phyloP scores from a whole-genome alignment of 805 yeast genomes.

The Candida coquimbonensis region DNA sequence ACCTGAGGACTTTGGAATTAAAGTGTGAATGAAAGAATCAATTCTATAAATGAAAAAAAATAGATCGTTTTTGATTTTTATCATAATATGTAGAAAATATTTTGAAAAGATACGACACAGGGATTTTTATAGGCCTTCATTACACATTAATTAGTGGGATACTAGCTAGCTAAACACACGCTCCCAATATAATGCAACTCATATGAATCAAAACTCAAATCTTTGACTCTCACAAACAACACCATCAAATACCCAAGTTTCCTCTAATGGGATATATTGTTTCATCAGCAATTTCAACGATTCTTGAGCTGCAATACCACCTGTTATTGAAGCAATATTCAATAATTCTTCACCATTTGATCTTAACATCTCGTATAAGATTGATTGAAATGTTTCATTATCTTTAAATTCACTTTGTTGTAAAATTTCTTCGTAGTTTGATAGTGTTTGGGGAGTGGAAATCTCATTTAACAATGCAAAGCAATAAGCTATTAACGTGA shows the following conservation, averaged over 20 bases:
- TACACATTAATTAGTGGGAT: too few species aligned
- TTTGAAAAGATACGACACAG: too few species aligned
- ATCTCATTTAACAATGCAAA: neutral
- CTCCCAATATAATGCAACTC: too few species aligned
- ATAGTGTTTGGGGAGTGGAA: neutral
- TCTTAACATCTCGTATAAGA: constrained; percentile 35
- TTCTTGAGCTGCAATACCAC: constrained; percentile 86
- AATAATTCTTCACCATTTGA: constrained; percentile 40
- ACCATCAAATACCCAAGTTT: constrained; percentile 70
- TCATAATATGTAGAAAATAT: too few species aligned
- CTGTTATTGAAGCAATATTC: constrained; percentile 62
- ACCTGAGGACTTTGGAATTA: too few species aligned
- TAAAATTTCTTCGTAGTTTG: neutral
- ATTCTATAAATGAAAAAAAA: too few species aligned
- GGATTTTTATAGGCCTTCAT: too few species aligned
- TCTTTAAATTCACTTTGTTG: neutral
- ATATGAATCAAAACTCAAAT: constrained; percentile 5
- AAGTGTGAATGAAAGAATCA: too few species aligned
- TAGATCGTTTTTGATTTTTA: too few species aligned
- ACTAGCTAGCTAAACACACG: too few species aligned
- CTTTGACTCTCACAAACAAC: constrained; percentile 39
- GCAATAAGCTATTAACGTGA: constrained; percentile 1
- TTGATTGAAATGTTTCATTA: constrained; percentile 31
- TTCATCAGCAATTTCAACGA: constrained; percentile 65
- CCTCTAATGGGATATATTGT: constrained; percentile 76